Evolutionary conservation across 2,329 filamentous ascomycete genomes (phyloP).

Genomic region (Dactylellina sp.): DNA sequence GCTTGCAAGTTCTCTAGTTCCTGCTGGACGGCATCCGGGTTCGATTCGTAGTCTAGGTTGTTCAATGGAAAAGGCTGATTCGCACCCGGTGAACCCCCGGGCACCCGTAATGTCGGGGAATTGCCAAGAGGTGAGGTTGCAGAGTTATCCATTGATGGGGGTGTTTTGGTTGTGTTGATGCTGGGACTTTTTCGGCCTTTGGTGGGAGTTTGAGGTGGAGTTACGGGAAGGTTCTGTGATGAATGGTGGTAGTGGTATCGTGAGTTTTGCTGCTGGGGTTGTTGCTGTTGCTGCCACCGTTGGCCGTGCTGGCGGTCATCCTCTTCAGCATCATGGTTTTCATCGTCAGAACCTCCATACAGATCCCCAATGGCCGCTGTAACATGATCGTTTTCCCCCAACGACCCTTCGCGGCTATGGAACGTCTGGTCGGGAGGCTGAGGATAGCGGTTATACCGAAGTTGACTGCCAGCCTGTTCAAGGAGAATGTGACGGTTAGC

Average conservation of each 20-base stretch:
- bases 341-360: conserved; percentile 72
- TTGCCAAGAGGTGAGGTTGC: conserved; percentile 70
- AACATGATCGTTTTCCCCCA: conserved; percentile 91
- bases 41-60: conserved; percentile 88
- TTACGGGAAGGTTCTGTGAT: conserved; percentile 47
- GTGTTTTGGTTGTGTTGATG: conserved; percentile 62
- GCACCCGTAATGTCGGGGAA: conserved; percentile 64
- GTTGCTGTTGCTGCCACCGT: conserved; percentile 28
- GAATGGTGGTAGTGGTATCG: conserved; percentile 19
- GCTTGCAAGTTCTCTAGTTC: conserved; percentile 93
- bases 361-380: conserved; percentile 92
- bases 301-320: conserved; percentile 25
- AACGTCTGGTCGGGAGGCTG: conserved; percentile 57
- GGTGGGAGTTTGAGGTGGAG: conserved; percentile 57
- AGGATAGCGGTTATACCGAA: conserved; percentile 60
- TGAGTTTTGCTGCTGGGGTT: conserved; percentile 6
- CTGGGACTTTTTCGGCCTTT: conserved; percentile 38
- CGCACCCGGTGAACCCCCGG: conserved; percentile 65
- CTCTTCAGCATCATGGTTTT: conserved; percentile 57
- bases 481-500: conserved; percentile 35
- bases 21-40: conserved; percentile 87
- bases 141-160: conserved; percentile 67
- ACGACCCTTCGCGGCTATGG: conserved; percentile 66
- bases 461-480: conserved; percentile 59
- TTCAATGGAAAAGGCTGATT: conserved; percentile 78